phyloP scores from a whole-genome alignment of 768 basidiomycete genomes.

The Brasilioporus rufonigricans region DNA sequence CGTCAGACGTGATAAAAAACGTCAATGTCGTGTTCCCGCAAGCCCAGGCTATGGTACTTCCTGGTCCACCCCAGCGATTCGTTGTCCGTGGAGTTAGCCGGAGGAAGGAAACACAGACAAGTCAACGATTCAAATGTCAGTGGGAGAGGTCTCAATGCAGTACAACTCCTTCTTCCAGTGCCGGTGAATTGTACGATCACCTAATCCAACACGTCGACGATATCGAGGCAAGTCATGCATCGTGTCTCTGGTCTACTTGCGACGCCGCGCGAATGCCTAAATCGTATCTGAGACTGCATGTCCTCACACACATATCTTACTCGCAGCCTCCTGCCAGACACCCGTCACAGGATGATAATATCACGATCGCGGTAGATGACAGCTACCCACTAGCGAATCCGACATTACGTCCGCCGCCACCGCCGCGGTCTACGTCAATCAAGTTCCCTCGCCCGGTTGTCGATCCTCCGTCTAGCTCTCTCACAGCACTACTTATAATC shows the following conservation, averaged over 20 bases:
- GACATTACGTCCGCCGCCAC: slow-evolving; percentile 67
- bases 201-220: slow-evolving; percentile 56
- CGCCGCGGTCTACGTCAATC: slow-evolving; percentile 61
- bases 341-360: slow-evolving; percentile 69
- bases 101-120: slow-evolving; percentile 53
- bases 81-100: slow-evolving; percentile 85
- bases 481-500: slow-evolving; percentile 79
- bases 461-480: slow-evolving; percentile 70
- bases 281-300: slow-evolving; percentile 57
- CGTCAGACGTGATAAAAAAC: slow-evolving; percentile 94
- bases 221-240: slow-evolving; percentile 41
- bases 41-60: slow-evolving; percentile 84
- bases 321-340: slow-evolving; percentile 54
- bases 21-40: slow-evolving; percentile 82
- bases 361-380: slow-evolving; percentile 62
- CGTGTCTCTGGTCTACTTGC: slow-evolving; percentile 78
- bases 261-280: slow-evolving; percentile 44
- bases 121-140: slow-evolving; percentile 69
- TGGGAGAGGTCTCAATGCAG: slow-evolving; percentile 69
- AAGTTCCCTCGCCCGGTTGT: slow-evolving; percentile 54
- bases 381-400: slow-evolving; percentile 60
- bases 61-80: slow-evolving; percentile 70
- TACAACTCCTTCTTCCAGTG: slow-evolving; percentile 44
- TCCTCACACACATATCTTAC: slow-evolving; percentile 74
- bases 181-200: slow-evolving; percentile 74